Evolutionary conservation across 305 asterid species (phyloP).

Genomic region (Coffea humblotiana): DNA sequence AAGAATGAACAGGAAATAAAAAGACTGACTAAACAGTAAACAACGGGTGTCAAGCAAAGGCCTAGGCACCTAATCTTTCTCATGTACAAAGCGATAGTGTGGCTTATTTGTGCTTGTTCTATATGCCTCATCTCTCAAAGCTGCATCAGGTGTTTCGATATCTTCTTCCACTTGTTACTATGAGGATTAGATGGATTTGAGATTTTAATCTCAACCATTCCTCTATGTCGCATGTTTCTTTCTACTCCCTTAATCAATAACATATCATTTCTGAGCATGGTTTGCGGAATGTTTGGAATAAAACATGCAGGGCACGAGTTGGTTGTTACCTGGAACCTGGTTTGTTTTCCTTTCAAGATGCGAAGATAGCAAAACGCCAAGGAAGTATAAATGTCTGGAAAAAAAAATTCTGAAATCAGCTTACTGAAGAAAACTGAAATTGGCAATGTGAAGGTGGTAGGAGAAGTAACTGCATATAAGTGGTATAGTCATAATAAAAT

Average conservation of each 20-base stretch:
- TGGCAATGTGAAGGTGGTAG: background rate
- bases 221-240: background rate
- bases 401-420: slow-evolving; percentile 19
- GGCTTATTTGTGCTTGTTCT: background rate
- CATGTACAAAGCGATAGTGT: background rate
- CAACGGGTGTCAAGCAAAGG: background rate
- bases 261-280: background rate
- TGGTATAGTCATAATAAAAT: no score
- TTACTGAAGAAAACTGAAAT: slow-evolving; percentile 2
- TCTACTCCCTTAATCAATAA: background rate
- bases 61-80: background rate
- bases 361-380: slow-evolving; percentile 87
- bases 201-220: background rate
- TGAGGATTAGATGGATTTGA: background rate
- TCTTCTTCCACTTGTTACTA: background rate
- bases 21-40: background rate
- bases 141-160: background rate
- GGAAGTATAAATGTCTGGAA: slow-evolving; percentile 85
- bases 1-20: background rate
- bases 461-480: background rate
- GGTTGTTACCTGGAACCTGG: slow-evolving; percentile 54
- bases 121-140: background rate
- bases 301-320: background rate
- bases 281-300: background rate
- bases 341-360: slow-evolving; percentile 64